A percentile compares a stretch with the other conserved stretches of the same genome.
phyloP scores from a whole-genome alignment of 169 alveolate genomes.

The Theileria annulata region DNA sequence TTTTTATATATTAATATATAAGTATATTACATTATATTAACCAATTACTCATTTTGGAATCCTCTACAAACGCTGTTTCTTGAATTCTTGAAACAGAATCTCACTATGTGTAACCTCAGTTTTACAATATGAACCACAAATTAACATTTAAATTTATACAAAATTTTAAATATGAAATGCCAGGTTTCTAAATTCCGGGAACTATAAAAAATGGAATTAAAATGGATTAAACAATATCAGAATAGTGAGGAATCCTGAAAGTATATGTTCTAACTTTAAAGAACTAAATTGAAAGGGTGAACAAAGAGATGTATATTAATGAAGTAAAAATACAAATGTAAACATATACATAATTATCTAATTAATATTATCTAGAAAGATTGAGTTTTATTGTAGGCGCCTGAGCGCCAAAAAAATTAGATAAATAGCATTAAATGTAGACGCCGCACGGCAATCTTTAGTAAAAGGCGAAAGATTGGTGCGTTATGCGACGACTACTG shows the following conservation, averaged over 20 bases:
- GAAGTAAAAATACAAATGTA: background rate
- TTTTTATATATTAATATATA: too few relatives aligned
- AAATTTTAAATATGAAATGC: too few relatives aligned
- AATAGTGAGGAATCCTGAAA: background rate
- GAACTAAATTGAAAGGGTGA: background rate
- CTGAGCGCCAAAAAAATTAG: slow-evolving; percentile 74
- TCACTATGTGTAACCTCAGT: too few relatives aligned
- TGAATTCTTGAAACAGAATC: too few relatives aligned
- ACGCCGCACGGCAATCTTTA: slow-evolving; percentile 96
- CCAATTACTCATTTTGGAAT: too few relatives aligned
- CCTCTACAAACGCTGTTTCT: too few relatives aligned
- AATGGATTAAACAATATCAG: background rate
- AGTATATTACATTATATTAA: too few relatives aligned
- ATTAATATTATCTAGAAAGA: background rate
- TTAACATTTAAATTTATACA: too few relatives aligned
- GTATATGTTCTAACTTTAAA: background rate
- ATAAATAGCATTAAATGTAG: slow-evolving; percentile 72
- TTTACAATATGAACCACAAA: too few relatives aligned
- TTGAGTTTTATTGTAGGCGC: slow-evolving; percentile 55
- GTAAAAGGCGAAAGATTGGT: slow-evolving; percentile 98
- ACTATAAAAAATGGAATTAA: background rate
- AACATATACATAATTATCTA: background rate
- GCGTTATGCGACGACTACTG: slow-evolving; percentile 77
- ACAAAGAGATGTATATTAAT: too few relatives aligned
- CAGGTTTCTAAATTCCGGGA: background rate